Percentiles rank a stretch among this genome's conserved stretches.
Evolutionary conservation across 768 basidiomycete genomes (phyloP).

Genomic region (Boletus rubropictus): DNA sequence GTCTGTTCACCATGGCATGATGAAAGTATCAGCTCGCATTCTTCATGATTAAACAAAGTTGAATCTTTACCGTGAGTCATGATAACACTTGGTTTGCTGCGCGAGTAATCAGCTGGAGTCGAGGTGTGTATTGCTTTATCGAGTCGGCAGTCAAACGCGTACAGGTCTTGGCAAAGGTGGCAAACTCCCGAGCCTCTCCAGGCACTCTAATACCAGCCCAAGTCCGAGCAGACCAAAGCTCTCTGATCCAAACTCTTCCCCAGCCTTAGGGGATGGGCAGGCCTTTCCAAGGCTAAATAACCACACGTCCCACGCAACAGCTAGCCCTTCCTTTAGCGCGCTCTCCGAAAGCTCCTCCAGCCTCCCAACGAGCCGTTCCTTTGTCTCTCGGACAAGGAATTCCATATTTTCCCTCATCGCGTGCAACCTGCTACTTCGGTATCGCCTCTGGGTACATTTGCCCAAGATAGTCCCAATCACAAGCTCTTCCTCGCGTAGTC

Average conservation of each 20-base stretch:
- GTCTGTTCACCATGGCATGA: constrained; percentile 5
- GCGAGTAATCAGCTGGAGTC: neutral
- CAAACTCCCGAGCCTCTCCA: constrained; percentile 39
- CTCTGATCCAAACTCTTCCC: constrained; percentile 42
- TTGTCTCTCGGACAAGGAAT: constrained; percentile 48
- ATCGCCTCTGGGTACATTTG: constrained; percentile 57
- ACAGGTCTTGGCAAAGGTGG: constrained; percentile 15
- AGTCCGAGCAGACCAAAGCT: constrained; percentile 70
- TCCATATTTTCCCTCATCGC: constrained; percentile 56
- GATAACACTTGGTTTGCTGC: neutral
- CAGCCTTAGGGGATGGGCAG: constrained; percentile 11
- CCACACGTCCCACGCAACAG: constrained; percentile 64
- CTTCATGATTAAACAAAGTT: neutral
- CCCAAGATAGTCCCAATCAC: constrained; percentile 71
- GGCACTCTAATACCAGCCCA: constrained; percentile 50
- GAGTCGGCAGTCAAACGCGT: neutral
- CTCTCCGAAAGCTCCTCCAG: constrained; percentile 20
- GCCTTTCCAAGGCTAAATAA: constrained; percentile 41
- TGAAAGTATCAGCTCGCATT: constrained; percentile 1
- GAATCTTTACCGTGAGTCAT: constrained; percentile 21
- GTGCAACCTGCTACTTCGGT: constrained; percentile 52
- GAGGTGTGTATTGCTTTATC: neutral
- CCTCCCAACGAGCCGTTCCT: constrained; percentile 32
- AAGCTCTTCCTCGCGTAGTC: constrained; percentile 66
- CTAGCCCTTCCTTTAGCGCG: constrained; percentile 38